Evolutionary conservation across 805 yeast species (phyloP), one percentile per base, ranked within the genome.

Genomic region (Yarrowia sp.): DNA sequence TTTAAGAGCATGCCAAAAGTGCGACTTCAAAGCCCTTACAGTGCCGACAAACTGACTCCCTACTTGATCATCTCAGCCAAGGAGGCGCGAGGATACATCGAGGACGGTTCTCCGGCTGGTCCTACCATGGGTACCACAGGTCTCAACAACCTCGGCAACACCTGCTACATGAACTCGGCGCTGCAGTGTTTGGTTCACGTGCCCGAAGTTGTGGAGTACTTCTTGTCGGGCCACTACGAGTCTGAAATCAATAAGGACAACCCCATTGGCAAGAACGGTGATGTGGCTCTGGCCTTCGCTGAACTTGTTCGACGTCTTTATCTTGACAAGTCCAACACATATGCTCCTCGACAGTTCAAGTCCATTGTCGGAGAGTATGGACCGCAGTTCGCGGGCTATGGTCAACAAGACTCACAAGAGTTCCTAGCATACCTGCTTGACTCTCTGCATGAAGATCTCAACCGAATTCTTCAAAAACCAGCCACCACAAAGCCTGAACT

Each of bases 141-240:
- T 67, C 68, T 87, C 71, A 77, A 81, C 62, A 92, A 90, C 71
- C 77, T 92, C 67, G 98, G 98, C 2, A 92, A 92, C 73, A 87
- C 96, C 0, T 92, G 98, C 74, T 92, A 91, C 74, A 92, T 92
- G 98, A 92, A 91, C 74, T 89, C 96, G 10, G 97, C 97, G 0
- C 76, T 93, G 49, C 98, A 95, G 72, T 93, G 98, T 71, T 82
- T 85, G 0, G 61, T 70, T 12, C 98, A 93, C 72, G 81, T 92
- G 12, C 96, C 96, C 0, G 97, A 91, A 73, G 75, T 95, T 26
- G 83, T 87, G 10, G 81, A 85, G 44, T 93, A 91, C 72, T 95
- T 93, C 70, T 76, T 87, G 44, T 83, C 82, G 70, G 82, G 83
- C 64, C 78, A 83, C 16, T 89, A 79, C 72, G 79, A 81, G 68